Base-by-base conservation (phyloP, 768 basidiomycete species). In the Amanita molliuscula region DNA sequence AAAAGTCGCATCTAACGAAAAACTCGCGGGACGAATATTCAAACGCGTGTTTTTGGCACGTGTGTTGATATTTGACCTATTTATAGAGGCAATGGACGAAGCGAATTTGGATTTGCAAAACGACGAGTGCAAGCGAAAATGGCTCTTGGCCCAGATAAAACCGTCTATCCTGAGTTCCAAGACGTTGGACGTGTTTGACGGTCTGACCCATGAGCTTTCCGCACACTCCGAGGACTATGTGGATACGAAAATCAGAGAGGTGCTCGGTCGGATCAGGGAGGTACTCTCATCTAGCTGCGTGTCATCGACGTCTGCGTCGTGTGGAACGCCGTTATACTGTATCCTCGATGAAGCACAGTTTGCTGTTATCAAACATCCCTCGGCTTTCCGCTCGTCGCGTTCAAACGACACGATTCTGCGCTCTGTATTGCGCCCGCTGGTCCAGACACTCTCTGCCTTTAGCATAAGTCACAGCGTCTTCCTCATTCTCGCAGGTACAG, bases 331-430 rank as follows among this genome's bases (percentile, higher is more conserved):
- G 5, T 52, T 75, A 18, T 75, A 72, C 55, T 72, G 69, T 51
- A 65, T 75, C 13, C 62, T 75, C 6, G 72, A 75, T 44, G 72
- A 75, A 58, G 71, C 70, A 9, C 72, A 75, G 52, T 62, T 66
- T 41, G 70, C 73, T 5, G 71, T 71, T 1, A 68, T 66, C 0
- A 64, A 70, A 44, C 67, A 67, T 37, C 61, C 53, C 20, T 48
- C 58, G 1, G 63, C 71, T 1, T 73, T 75, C 53, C 66, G 66
- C 44, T 72, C 68, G 4, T 62, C 64, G 48, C 5, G 4, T 6
- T 13, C 45, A 37, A 62, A 65, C 28, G 63, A 62, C 16, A 63
- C 60, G 3, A 54, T 15, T 21, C 61, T 63, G 44, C 67, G 73
- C 10, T 69, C 73, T 2, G 65, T 70, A 23, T 57, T 73, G 13